Percentiles rank a stretch among this genome's conserved stretches.
These are phyloP conservation scores for Wickerhamiella brachini DNA, from an alignment of 805 yeast genomes.

Conservation along the genomic window DNA sequence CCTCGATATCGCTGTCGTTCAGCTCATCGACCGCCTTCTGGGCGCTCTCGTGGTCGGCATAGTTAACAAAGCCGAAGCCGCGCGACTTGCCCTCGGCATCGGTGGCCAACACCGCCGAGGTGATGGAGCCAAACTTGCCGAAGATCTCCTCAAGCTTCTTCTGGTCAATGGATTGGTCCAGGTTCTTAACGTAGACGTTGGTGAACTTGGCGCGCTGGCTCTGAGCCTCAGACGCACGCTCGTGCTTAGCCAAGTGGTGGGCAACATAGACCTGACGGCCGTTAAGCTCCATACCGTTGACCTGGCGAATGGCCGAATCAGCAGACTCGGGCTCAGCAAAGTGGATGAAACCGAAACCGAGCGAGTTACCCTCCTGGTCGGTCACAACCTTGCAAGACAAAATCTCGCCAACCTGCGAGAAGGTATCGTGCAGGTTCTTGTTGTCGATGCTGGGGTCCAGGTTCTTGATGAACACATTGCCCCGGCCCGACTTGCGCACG, in stretches of 20 bases:
- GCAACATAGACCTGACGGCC: slow-evolving; percentile 94
- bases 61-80: slow-evolving; percentile 95
- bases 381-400: slow-evolving; percentile 95
- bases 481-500: slow-evolving; percentile 84
- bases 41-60: slow-evolving; percentile 75
- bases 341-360: slow-evolving; percentile 96
- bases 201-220: slow-evolving; percentile 87
- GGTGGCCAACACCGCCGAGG: slow-evolving; percentile 68
- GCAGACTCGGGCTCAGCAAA: slow-evolving; percentile 90
- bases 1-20: slow-evolving; percentile 67
- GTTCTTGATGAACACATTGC: slow-evolving; percentile 96
- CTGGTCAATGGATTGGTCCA: slow-evolving; percentile 46
- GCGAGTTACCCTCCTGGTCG: slow-evolving; percentile 80
- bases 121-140: slow-evolving; percentile 58
- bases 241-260: slow-evolving; percentile 81
- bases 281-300: slow-evolving; percentile 95
- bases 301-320: slow-evolving; percentile 85
- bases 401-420: slow-evolving; percentile 90
- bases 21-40: slow-evolving; percentile 81
- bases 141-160: slow-evolving; percentile 58
- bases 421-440: slow-evolving; percentile 97
- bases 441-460: slow-evolving; percentile 96
- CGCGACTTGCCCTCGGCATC: slow-evolving; percentile 80
- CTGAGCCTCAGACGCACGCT: slow-evolving; percentile 86
- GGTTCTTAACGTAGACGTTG: slow-evolving; percentile 89